A percentile compares a stretch with the other conserved stretches of the same genome.
phyloP scores from a whole-genome alignment of 2,329 filamentous ascomycete species.

The Incumbomyces delicatus region DNA sequence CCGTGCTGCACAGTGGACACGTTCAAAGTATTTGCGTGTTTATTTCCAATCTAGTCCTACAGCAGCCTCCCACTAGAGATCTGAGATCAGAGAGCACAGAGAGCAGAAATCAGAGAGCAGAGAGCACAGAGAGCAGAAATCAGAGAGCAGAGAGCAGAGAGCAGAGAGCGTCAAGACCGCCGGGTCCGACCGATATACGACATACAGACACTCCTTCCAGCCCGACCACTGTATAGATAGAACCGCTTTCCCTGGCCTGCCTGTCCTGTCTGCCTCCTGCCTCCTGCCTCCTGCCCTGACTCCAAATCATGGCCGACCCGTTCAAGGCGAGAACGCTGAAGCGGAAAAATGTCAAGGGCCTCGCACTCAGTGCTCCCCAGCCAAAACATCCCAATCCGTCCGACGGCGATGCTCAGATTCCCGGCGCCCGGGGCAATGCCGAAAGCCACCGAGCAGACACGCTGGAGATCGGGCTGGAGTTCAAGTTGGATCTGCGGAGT shows the following conservation, averaged over 20 bases:
- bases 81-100: too few relatives aligned
- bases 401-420: constrained; percentile 57
- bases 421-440: constrained; percentile 48
- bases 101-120: too few relatives aligned
- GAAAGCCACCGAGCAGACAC: constrained; percentile 56
- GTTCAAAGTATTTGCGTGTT: neutral
- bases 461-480: constrained; percentile 94
- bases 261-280: too few relatives aligned
- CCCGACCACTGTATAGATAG: neutral
- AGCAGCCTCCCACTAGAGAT: too few relatives aligned
- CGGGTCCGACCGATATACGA: neutral
- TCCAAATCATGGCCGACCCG: constrained; percentile 44
- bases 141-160: too few relatives aligned
- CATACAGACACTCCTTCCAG: constrained; percentile 1
- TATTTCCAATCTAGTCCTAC: neutral
- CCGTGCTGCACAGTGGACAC: too few relatives aligned
- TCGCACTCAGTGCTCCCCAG: constrained; percentile 71
- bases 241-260: too few relatives aligned
- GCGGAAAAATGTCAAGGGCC: constrained; percentile 96
- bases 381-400: constrained; percentile 64
- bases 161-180: too few relatives aligned
- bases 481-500: constrained; percentile 81
- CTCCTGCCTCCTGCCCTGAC: too few relatives aligned
- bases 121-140: too few relatives aligned
- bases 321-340: constrained; percentile 75